Evolutionary conservation across 2,329 filamentous ascomycete species (phyloP).

Genomic region (Fusarium vanettenii): DNA sequence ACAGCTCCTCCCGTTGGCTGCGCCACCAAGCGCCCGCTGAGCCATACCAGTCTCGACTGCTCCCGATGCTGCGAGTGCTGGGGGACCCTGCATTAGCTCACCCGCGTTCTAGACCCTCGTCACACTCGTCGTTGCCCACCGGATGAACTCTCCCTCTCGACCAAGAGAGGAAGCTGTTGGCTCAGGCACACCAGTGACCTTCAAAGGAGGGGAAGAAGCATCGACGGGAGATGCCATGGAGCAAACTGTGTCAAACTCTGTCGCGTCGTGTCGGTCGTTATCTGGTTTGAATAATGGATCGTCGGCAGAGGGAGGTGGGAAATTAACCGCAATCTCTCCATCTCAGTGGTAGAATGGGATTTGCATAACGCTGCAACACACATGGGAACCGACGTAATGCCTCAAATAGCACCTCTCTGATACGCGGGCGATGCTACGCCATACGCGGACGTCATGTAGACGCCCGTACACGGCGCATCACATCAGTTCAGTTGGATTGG

Average conservation of each 20-base stretch:
- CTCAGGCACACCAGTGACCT: background rate
- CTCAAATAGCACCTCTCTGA: background rate
- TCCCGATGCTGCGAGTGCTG: constrained; percentile 7
- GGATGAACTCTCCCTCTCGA: constrained; percentile 10
- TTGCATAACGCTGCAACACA: background rate
- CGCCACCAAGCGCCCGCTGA: constrained; percentile 27
- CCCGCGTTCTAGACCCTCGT: constrained; percentile 7
- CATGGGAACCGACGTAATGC: background rate
- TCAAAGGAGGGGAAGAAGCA: background rate
- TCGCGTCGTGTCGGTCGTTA: background rate
- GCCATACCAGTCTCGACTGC: background rate
- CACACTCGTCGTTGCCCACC: background rate
- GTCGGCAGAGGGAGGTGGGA: constrained; percentile 3
- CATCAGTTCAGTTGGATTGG: background rate
- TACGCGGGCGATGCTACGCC: constrained; percentile 15
- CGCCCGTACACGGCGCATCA: constrained; percentile 6
- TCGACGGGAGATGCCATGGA: constrained; percentile 10
- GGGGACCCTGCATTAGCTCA: constrained; percentile 9
- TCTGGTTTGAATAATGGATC: constrained; percentile 7
- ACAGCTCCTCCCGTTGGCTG: constrained; percentile 6
- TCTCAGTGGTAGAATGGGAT: background rate
- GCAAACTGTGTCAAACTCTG: constrained; percentile 1
- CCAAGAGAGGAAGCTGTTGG: background rate
- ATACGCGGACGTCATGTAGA: constrained; percentile 19
- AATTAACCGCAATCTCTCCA: constrained; percentile 16